phyloP scores from a whole-genome alignment of 306 rosid genomes.

The Gastrolobium villosum region DNA sequence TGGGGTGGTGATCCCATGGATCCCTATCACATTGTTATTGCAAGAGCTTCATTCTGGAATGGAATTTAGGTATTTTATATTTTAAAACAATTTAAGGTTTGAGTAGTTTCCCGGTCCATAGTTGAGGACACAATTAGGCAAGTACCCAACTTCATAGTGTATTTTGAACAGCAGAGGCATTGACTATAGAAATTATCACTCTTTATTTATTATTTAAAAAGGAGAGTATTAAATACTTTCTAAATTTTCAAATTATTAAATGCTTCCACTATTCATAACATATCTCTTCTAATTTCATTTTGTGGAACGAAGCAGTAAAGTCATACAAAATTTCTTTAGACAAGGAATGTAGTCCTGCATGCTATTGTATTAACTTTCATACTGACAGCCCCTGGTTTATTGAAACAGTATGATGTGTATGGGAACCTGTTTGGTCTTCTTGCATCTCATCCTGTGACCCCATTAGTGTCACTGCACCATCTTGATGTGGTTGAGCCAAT shows the following conservation, averaged over 20 bases:
- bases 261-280: slow-evolving; percentile 1
- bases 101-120: slow-evolving; percentile 39
- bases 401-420: slow-evolving; percentile 91
- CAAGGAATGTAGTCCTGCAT: neutral
- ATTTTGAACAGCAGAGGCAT: slow-evolving; percentile 13
- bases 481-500: slow-evolving; percentile 98
- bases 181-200: neutral
- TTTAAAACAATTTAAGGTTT: neutral
- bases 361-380: slow-evolving; percentile 30
- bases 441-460: slow-evolving; percentile 95
- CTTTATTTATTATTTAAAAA: neutral
- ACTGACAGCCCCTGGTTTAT: slow-evolving; percentile 30
- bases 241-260: neutral
- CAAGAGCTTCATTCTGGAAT: too few relatives aligned
- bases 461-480: slow-evolving; percentile 93
- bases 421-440: slow-evolving; percentile 96
- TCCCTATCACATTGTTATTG: too few relatives aligned
- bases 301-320: too few relatives aligned
- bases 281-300: too few relatives aligned
- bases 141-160: neutral
- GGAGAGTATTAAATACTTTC: neutral
- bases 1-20: too few relatives aligned
- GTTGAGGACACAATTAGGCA: slow-evolving; percentile 32
- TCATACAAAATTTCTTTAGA: neutral
- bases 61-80: too few relatives aligned